Evolutionary conservation across 2,329 filamentous ascomycete species (phyloP).

Genomic region (Fusarium musae): DNA sequence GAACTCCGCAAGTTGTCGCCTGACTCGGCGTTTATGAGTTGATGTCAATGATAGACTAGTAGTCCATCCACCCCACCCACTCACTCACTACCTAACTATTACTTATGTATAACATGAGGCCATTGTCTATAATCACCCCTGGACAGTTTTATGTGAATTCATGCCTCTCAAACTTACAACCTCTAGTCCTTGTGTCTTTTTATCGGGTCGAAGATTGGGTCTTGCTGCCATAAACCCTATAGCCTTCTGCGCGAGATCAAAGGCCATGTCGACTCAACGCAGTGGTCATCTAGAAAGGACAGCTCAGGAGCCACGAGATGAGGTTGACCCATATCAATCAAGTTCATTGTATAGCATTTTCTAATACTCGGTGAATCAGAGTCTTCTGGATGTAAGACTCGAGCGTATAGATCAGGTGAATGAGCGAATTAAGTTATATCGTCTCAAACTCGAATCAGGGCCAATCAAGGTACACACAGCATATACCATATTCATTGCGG

Average conservation of each 20-base stretch:
- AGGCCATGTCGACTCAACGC: constrained; percentile 31
- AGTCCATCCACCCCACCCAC: constrained; percentile 28
- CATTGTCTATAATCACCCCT: not conserved
- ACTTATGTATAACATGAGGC: not conserved
- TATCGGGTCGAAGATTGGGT: not conserved
- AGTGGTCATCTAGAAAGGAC: constrained; percentile 51
- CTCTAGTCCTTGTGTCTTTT: not conserved
- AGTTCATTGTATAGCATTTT: not conserved
- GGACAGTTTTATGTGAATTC: not conserved
- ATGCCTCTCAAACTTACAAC: constrained; percentile 9
- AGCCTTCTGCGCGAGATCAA: not conserved
- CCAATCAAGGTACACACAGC: constrained; percentile 58
- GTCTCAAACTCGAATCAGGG: constrained; percentile 65
- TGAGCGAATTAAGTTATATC: constrained; percentile 73
- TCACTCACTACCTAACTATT: too few relatives aligned
- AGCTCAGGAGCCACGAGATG: constrained; percentile 76
- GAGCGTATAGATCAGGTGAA: constrained; percentile 73
- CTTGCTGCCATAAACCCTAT: not conserved
- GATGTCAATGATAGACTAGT: not conserved
- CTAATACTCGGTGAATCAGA: constrained; percentile 44
- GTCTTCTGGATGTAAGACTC: constrained; percentile 71
- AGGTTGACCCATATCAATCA: constrained; percentile 50
- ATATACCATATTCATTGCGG: not conserved
- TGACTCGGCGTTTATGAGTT: constrained; percentile 24
- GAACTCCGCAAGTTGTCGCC: not conserved